Conservation (phyloP, 805 yeast genomes). For the Hanseniaspora lachancei region DNA sequence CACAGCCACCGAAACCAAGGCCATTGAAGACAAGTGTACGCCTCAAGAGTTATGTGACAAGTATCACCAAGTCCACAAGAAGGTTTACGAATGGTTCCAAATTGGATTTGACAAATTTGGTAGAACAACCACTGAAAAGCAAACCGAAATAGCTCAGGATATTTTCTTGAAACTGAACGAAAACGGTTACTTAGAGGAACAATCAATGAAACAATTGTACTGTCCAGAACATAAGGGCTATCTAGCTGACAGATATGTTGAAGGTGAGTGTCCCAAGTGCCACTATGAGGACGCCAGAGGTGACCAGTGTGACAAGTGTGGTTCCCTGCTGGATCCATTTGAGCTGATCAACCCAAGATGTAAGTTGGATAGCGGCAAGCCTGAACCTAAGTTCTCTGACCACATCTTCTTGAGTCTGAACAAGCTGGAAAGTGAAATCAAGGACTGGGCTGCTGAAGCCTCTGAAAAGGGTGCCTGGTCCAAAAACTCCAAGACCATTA, state of each 20-base stretch:
- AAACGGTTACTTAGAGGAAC: slow-evolving; percentile 76
- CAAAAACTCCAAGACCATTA: slow-evolving; percentile 75
- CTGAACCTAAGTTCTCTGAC: slow-evolving; percentile 66
- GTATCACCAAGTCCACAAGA: slow-evolving; percentile 72
- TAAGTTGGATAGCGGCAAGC: slow-evolving; percentile 75
- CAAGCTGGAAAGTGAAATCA: slow-evolving; percentile 65
- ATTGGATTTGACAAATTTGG: slow-evolving; percentile 92
- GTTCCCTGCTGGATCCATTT: slow-evolving; percentile 74
- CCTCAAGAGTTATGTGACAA: slow-evolving; percentile 86
- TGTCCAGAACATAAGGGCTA: slow-evolving; percentile 84
- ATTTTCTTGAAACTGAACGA: slow-evolving; percentile 64
- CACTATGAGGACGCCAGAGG: slow-evolving; percentile 95
- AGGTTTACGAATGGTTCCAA: slow-evolving; percentile 93
- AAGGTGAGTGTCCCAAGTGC: slow-evolving; percentile 95
- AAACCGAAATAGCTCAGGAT: slow-evolving; percentile 91
- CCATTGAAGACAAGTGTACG: slow-evolving; percentile 80
- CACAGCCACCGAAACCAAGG: slow-evolving; percentile 98
- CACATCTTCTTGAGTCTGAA: slow-evolving; percentile 77
- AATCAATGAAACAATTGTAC: slow-evolving; percentile 75
- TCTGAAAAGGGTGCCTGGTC: slow-evolving; percentile 78
- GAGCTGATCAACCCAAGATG: slow-evolving; percentile 92
- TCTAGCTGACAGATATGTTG: slow-evolving; percentile 92
- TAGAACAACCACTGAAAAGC: slow-evolving; percentile 82
- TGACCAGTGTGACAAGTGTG: slow-evolving; percentile 98
- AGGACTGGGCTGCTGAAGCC: slow-evolving; percentile 57